Evolutionary conservation across 163 green algal species (phyloP).

Genomic region (Scenedesmus sp.): DNA sequence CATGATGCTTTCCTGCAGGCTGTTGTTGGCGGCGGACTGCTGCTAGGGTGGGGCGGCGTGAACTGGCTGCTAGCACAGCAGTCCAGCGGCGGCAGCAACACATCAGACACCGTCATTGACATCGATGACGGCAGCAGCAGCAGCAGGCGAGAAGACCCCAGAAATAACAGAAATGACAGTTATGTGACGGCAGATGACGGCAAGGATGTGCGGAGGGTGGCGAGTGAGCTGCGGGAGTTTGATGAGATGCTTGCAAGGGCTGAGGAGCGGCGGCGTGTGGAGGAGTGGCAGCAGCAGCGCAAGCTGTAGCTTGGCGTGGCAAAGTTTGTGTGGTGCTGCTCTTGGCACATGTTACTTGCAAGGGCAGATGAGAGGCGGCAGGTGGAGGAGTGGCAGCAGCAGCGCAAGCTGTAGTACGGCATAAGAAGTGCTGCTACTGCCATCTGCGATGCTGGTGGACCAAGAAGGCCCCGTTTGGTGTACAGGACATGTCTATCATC

Average conservation of each 20-base stretch:
- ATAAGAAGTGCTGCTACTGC: too few relatives aligned
- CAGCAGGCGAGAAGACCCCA: neutral
- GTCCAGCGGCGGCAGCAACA: constrained; percentile 14
- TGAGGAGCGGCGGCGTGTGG: constrained; percentile 21
- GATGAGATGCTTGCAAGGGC: constrained; percentile 34
- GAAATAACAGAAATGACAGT: neutral
- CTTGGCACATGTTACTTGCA: constrained; percentile 25
- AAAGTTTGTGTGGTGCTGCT: constrained; percentile 1
- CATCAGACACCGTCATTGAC: neutral
- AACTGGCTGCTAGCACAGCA: constrained; percentile 43
- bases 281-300: constrained; percentile 33
- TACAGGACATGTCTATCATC: too few relatives aligned
- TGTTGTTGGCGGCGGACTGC: constrained; percentile 6
- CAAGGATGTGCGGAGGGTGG: neutral
- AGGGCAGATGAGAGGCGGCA: neutral
- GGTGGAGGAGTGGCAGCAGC: neutral
- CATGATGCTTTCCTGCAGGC: constrained; percentile 12
- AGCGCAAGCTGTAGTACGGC: too few relatives aligned
- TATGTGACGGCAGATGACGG: neutral
- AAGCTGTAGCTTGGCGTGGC: neutral
- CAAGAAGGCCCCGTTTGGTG: too few relatives aligned
- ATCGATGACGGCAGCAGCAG: neutral
- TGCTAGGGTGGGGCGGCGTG: constrained; percentile 18
- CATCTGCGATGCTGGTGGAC: too few relatives aligned
- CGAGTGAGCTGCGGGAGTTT: constrained; percentile 45